Conservation (phyloP, 2,329 filamentous ascomycete genomes). For the Eurotiales sp. region DNA sequence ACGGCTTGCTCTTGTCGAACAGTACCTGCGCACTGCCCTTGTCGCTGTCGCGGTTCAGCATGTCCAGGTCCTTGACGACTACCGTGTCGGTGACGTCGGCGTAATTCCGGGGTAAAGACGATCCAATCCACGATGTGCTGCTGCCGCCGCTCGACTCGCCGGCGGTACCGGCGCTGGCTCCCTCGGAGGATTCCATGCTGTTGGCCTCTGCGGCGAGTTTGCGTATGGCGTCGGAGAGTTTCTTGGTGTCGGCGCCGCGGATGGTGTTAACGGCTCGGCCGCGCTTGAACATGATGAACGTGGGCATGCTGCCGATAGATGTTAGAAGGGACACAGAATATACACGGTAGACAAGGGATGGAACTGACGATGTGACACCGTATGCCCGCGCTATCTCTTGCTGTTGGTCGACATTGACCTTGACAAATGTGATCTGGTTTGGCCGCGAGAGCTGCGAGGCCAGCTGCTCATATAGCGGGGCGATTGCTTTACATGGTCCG, state of each 20-base stretch:
- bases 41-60: constrained; percentile 80
- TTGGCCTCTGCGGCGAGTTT: constrained; percentile 65
- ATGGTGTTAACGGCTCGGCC: constrained; percentile 65
- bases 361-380: constrained; percentile 60
- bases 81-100: constrained; percentile 77
- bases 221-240: constrained; percentile 67
- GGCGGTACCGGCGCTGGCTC: no score
- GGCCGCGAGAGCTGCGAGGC: constrained; percentile 66
- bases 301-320: constrained; percentile 62
- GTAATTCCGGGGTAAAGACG: constrained; percentile 75
- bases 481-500: constrained; percentile 76
- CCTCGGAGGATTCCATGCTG: constrained; percentile 37
- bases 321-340: neutral
- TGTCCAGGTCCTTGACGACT: constrained; percentile 74
- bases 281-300: constrained; percentile 84
- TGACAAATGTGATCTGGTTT: constrained; percentile 74
- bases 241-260: constrained; percentile 67
- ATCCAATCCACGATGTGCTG: constrained; percentile 57
- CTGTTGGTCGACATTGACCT: constrained; percentile 78
- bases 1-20: constrained; percentile 67
- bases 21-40: constrained; percentile 69
- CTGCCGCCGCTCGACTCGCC: constrained; percentile 42
- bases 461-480: constrained; percentile 76
- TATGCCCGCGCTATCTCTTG: constrained; percentile 70
- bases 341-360: neutral